These are phyloP conservation scores for Volvox reticuliferus DNA, from an alignment of 139 green algal genomes.

Conservation along the genomic window DNA sequence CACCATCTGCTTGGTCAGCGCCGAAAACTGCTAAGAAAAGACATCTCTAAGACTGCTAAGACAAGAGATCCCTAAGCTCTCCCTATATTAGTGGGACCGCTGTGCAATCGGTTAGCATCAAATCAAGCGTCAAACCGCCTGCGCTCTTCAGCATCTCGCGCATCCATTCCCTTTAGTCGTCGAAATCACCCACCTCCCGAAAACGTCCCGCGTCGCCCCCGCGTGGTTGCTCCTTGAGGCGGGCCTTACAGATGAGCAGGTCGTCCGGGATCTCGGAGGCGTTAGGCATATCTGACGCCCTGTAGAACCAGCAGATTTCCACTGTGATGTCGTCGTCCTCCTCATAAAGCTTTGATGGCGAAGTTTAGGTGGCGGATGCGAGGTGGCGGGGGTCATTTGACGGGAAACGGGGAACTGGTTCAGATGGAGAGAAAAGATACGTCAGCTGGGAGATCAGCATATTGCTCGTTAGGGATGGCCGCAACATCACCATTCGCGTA, in stretches of 20 bases:
- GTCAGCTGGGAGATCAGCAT: background rate
- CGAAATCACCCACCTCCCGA: background rate
- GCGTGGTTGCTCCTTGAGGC: background rate
- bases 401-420: too few relatives aligned
- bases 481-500: too few relatives aligned
- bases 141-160: background rate
- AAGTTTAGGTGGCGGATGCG: too few relatives aligned
- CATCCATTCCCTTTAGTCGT: background rate
- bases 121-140: background rate
- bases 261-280: background rate
- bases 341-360: background rate
- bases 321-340: background rate
- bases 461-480: background rate
- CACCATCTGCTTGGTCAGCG: background rate
- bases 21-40: too few relatives aligned
- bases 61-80: too few relatives aligned
- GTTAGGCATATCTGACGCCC: background rate
- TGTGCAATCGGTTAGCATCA: background rate
- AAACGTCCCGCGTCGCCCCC: background rate
- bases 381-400: too few relatives aligned
- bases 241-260: background rate
- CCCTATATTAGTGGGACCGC: too few relatives aligned
- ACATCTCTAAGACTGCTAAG: too few relatives aligned
- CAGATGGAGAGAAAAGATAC: background rate
- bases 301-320: conserved; percentile 6